A percentile compares a stretch with the other conserved stretches of the same genome.
Conservation (phyloP, 225 moss, liverwort and hornwort genomes). For the Sphagnum contortum region DNA sequence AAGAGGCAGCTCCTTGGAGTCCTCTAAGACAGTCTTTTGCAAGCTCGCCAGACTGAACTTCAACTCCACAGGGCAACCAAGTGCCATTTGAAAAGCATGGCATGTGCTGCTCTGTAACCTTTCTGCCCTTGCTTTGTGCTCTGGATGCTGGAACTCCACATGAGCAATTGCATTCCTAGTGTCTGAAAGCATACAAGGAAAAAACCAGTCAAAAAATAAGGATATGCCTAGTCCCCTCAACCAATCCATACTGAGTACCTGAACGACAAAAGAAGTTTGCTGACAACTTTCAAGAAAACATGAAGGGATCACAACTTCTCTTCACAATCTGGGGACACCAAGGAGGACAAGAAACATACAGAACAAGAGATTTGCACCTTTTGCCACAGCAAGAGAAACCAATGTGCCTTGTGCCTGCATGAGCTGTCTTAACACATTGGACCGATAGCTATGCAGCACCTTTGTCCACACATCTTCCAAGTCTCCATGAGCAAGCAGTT, state of each 20-base stretch:
- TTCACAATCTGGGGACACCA: too few species aligned
- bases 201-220: neutral
- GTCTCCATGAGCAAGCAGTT: slow-evolving; percentile 37
- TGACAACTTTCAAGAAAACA: too few species aligned
- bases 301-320: too few species aligned
- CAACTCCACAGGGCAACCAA: slow-evolving; percentile 74
- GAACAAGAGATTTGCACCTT: slow-evolving; percentile 4
- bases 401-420: slow-evolving; percentile 66
- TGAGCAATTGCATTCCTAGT: slow-evolving; percentile 65
- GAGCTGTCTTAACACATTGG: slow-evolving; percentile 59
- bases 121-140: slow-evolving; percentile 76
- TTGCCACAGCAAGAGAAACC: slow-evolving; percentile 25
- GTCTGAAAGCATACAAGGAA: slow-evolving; percentile 7
- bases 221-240: too few species aligned
- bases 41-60: slow-evolving; percentile 48
- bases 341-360: too few species aligned
- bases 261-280: too few species aligned
- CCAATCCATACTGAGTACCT: too few species aligned
- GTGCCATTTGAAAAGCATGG: slow-evolving; percentile 73
- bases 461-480: slow-evolving; percentile 66
- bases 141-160: slow-evolving; percentile 67
- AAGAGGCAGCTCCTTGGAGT: neutral
- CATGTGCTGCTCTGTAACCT: slow-evolving; percentile 79
- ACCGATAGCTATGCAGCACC: slow-evolving; percentile 47
- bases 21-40: neutral